Conservation (phyloP, 1,139 yeast genomes). For the Yamadazyma buinensis region DNA sequence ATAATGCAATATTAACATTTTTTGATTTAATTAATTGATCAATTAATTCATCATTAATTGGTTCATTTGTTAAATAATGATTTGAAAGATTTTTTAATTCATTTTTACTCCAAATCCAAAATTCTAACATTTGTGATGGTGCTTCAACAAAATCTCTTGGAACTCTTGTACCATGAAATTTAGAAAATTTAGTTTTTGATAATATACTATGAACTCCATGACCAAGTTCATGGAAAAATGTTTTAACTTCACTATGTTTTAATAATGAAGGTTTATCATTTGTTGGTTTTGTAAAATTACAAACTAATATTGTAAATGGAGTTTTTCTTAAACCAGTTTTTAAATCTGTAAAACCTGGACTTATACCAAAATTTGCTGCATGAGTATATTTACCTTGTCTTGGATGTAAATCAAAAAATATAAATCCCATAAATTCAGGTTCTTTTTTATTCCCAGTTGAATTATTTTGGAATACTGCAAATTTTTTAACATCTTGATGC, state of each 20-base stretch:
- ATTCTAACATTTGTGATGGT: constrained; percentile 86
- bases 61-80: constrained; percentile 62
- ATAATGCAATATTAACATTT: constrained; percentile 71
- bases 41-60: constrained; percentile 56
- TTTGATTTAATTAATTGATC: constrained; percentile 62
- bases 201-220: constrained; percentile 82
- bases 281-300: constrained; percentile 80
- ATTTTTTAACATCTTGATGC: constrained; percentile 78
- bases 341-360: constrained; percentile 49
- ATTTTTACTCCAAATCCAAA: constrained; percentile 77
- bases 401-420: constrained; percentile 80
- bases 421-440: constrained; percentile 71
- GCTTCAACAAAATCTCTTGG: constrained; percentile 88
- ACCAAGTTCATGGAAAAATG: constrained; percentile 87
- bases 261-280: constrained; percentile 68
- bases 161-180: constrained; percentile 74
- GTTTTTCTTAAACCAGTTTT: constrained; percentile 47
- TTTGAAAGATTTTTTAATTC: constrained; percentile 58
- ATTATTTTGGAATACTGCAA: constrained; percentile 66
- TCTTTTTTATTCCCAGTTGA: constrained; percentile 13
- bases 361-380: constrained; percentile 76
- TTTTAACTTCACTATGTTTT: constrained; percentile 74
- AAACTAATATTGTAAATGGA: constrained; percentile 76
- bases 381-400: constrained; percentile 84
- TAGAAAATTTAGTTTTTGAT: constrained; percentile 59